phyloP scores from a whole-genome alignment of 2,329 filamentous ascomycete species.

The Davidsoniella australis region DNA sequence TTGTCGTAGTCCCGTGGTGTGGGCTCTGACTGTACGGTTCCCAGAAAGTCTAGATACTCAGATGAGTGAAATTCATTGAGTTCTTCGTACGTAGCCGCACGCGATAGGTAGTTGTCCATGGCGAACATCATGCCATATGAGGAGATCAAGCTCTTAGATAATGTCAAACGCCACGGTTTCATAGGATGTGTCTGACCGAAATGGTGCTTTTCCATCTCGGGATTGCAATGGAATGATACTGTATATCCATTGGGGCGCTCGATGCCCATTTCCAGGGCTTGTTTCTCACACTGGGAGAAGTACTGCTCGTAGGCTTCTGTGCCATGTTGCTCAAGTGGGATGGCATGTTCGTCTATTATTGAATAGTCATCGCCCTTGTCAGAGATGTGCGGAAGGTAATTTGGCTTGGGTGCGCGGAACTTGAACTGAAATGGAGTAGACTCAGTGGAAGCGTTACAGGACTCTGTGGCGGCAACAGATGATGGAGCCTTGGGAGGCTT shows the following conservation, averaged over 20 bases:
- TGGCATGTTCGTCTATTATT: slow-evolving; percentile 34
- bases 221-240: slow-evolving; percentile 91
- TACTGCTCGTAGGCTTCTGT: slow-evolving; percentile 39
- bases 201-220: slow-evolving; percentile 87
- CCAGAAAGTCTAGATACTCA: slow-evolving; percentile 84
- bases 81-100: slow-evolving; percentile 74
- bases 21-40: slow-evolving; percentile 48
- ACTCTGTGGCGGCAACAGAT: slow-evolving; percentile 5
- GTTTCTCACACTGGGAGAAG: slow-evolving; percentile 39
- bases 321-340: slow-evolving; percentile 31
- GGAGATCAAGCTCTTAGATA: slow-evolving; percentile 88
- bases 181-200: slow-evolving; percentile 95
- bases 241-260: slow-evolving; percentile 68
- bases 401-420: slow-evolving; percentile 38
- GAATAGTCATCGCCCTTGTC: slow-evolving; percentile 33
- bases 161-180: slow-evolving; percentile 94
- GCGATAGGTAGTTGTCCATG: slow-evolving; percentile 84
- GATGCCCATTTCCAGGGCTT: slow-evolving; percentile 49
- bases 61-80: slow-evolving; percentile 70
- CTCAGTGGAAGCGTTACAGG: slow-evolving; percentile 21
- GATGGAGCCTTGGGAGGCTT: slow-evolving; percentile 7
- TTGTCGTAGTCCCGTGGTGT: slow-evolving; percentile 47
- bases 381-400: slow-evolving; percentile 39
- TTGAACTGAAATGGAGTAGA: slow-evolving; percentile 24
- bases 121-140: slow-evolving; percentile 91